Evolutionary conservation across 495 filamentous ascomycete genomes (phyloP).

Genomic region (Tetracladium marchalianum): DNA sequence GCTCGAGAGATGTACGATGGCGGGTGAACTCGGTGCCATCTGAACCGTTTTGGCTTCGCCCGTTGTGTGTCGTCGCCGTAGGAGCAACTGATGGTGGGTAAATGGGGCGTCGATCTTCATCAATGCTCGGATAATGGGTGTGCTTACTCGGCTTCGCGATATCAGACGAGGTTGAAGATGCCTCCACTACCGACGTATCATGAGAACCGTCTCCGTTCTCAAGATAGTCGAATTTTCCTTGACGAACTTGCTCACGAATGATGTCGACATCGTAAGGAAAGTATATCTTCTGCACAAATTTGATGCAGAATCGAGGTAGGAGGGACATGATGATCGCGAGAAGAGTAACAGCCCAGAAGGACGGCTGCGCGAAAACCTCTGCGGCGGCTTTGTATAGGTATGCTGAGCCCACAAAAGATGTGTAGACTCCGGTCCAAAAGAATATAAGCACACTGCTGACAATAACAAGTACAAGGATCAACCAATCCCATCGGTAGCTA

Average conservation of each 20-base stretch:
- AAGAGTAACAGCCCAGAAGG: conserved; percentile 78
- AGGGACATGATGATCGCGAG: conserved; percentile 69
- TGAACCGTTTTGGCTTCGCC: conserved; percentile 81
- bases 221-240: conserved; percentile 68
- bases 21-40: conserved; percentile 88
- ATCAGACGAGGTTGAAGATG: conserved; percentile 44
- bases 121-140: conserved; percentile 46
- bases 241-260: conserved; percentile 79
- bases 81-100: conserved; percentile 78
- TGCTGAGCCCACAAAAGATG: conserved; percentile 50
- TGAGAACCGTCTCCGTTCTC: conserved; percentile 26
- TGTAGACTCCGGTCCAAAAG: conserved; percentile 95
- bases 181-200: conserved; percentile 8
- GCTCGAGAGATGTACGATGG: conserved; percentile 29
- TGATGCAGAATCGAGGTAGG: conserved; percentile 75
- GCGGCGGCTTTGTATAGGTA: conserved; percentile 70
- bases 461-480: conserved; percentile 67
- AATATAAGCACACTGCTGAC: conserved; percentile 84
- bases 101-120: conserved; percentile 80
- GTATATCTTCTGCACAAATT: conserved; percentile 84
- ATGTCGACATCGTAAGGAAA: conserved; percentile 92
- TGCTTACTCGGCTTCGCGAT: conserved; percentile 54
- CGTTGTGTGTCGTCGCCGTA: conserved; percentile 69
- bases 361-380: conserved; percentile 67
- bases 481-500: conserved; percentile 95